Percentiles rank a stretch among this genome's conserved stretches.
phyloP scores from a whole-genome alignment of 169 alveolate genomes.

The Eimeria acervulina region DNA sequence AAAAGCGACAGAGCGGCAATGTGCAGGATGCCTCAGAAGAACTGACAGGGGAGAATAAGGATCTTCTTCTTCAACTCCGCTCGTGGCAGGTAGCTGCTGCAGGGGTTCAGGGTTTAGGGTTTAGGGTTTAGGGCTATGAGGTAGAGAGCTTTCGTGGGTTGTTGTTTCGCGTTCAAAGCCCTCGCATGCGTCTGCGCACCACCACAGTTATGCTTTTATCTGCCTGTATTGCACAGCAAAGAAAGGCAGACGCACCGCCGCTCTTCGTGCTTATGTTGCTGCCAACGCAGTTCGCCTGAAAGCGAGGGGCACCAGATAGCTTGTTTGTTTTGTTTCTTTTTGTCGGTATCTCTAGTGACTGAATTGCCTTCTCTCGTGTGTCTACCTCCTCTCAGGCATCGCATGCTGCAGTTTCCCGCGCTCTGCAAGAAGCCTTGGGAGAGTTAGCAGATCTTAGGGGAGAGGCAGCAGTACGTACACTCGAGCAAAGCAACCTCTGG shows the following conservation, averaged over 20 bases:
- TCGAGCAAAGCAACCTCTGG: neutral
- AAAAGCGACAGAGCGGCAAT: neutral
- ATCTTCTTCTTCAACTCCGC: slow-evolving; percentile 57
- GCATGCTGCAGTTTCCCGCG: slow-evolving; percentile 58
- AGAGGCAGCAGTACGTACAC: slow-evolving; percentile 46
- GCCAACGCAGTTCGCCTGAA: neutral
- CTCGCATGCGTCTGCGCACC: neutral
- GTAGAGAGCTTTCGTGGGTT: neutral
- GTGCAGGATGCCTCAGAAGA: slow-evolving; percentile 24
- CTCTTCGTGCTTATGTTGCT: neutral
- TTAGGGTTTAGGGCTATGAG: neutral
- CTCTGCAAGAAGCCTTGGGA: slow-evolving; percentile 50
- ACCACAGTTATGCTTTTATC: neutral
- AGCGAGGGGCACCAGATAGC: neutral
- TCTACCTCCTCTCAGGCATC: slow-evolving; percentile 13
- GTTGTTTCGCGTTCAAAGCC: neutral
- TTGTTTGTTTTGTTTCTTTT: neutral
- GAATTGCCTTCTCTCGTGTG: no score
- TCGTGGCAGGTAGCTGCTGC: slow-evolving; percentile 68
- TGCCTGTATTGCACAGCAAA: neutral
- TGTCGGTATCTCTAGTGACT: neutral
- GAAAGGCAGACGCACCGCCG: neutral
- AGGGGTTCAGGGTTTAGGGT: neutral
- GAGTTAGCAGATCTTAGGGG: slow-evolving; percentile 63
- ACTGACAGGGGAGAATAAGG: slow-evolving; percentile 64